Conservation (phyloP, 2,329 filamentous ascomycete species). For the Colletotrichum sp. region DNA sequence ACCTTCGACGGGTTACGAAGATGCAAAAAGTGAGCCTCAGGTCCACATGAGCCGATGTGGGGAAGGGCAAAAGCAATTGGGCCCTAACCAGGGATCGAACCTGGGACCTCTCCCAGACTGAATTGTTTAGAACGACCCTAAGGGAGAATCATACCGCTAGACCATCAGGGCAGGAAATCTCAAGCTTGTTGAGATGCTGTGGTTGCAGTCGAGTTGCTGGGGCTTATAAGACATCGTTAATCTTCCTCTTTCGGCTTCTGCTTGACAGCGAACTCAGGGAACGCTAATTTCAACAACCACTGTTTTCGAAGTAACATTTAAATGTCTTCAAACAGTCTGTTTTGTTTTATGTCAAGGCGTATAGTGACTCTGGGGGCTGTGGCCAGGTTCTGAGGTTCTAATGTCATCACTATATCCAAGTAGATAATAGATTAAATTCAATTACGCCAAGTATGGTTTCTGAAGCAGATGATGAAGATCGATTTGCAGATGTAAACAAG, state of each 20-base stretch:
- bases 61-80: not conserved
- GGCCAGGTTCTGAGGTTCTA: not conserved
- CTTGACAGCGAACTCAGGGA: not conserved
- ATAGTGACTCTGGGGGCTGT: not conserved
- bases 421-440: not conserved
- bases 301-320: not conserved
- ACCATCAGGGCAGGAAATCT: not conserved
- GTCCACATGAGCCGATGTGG: not conserved
- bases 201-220: not conserved
- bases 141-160: slow-evolving; percentile 12
- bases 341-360: not conserved
- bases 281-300: not conserved
- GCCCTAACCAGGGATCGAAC: slow-evolving; percentile 8
- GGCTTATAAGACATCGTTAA: rapidly evolving
- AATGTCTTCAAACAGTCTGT: not conserved
- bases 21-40: not conserved
- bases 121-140: not conserved
- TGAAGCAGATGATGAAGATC: not conserved
- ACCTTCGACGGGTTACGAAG: not conserved
- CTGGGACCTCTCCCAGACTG: not conserved
- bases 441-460: not conserved
- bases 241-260: not conserved
- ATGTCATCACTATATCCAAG: not conserved
- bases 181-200: not conserved
- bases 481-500: not conserved